Evolutionary conservation across 257 asterid genomes (phyloP), one percentile per base, ranked within the genome.

Genomic region (Plantago ovata): DNA sequence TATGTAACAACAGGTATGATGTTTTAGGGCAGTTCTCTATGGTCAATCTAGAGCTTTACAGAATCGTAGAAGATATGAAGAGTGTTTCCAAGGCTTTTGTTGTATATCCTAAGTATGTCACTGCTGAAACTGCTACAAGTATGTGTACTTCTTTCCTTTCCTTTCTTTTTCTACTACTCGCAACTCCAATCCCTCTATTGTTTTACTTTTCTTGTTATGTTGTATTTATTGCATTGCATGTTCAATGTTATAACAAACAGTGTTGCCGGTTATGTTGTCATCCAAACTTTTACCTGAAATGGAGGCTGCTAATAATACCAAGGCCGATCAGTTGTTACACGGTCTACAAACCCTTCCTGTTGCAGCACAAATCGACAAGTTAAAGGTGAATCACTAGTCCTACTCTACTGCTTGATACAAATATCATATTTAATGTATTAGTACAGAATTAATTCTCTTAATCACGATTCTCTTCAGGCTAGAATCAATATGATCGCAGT

Each of bases 261-360:
- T 92, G 75, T 78, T 92, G 58, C 98, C 98, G 70, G 95, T 88
- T 64, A 92, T 92, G 98, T 71, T 92, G 77, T 92, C 98, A 38
- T 85, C 98, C 58, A 92, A 92, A 72, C 87, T 85, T 61, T 73
- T 92, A 69, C 98, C 98, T 13, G 97, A 92, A 77, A 92, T 92
- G 95, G 98, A 92, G 83, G 66, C 72, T 59, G 98, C 88, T 14
- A 95, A 92, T 79, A 92, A 77, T 67, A 45, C 78, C 63, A 92
- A 85, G 77, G 77, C 78, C 74, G 98, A 88, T 64, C 98, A 88
- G 66, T 71, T 92, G 80, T 69, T 92, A 60, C 95, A 79, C 45
- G 92, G 95, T 61, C 76, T 92, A 88, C 97, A 82, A 71, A 74
- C 78, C 75, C 72, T 85, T 63, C 89, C 95, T 0, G 87, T 86